Evolutionary conservation across 2,329 filamentous ascomycete genomes (phyloP).

Genomic region (Colletotrichum truncatum): DNA sequence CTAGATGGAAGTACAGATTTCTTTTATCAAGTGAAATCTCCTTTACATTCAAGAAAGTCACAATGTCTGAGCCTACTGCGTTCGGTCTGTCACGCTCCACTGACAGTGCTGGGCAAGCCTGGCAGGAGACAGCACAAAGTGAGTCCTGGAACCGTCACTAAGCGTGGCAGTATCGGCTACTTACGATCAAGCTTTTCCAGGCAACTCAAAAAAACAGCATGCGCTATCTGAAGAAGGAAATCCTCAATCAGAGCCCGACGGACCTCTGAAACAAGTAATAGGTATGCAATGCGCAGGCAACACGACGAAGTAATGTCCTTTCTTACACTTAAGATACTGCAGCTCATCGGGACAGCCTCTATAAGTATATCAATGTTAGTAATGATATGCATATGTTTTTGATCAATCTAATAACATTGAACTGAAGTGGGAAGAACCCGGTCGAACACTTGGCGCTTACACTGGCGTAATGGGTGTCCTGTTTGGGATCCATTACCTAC

Average conservation of each 20-base stretch:
- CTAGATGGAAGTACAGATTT: too few relatives aligned
- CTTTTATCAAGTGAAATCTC: too few relatives aligned
- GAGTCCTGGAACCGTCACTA: not conserved
- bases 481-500: slow-evolving; percentile 12
- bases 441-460: slow-evolving; percentile 15
- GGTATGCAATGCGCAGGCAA: too few relatives aligned
- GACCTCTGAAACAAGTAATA: slow-evolving; percentile 1
- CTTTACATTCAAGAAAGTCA: too few relatives aligned
- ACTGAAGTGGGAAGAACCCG: slow-evolving; percentile 15
- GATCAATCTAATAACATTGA: not conserved
- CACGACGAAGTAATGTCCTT: too few relatives aligned
- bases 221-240: too few relatives aligned
- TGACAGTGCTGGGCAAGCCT: not conserved
- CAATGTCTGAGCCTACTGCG: too few relatives aligned
- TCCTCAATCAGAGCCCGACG: not conserved
- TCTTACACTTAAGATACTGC: not conserved
- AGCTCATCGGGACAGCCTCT: slow-evolving; percentile 23
- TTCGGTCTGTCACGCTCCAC: too few relatives aligned
- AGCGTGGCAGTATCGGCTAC: not conserved
- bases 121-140: not conserved
- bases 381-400: fast-evolving
- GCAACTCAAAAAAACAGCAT: too few relatives aligned
- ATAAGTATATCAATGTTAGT: slow-evolving; percentile 18
- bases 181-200: not conserved
- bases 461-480: not conserved